These are phyloP conservation scores for Trichoderma gracile DNA, from an alignment of 2,329 filamentous ascomycete species.

Conservation along the genomic window DNA sequence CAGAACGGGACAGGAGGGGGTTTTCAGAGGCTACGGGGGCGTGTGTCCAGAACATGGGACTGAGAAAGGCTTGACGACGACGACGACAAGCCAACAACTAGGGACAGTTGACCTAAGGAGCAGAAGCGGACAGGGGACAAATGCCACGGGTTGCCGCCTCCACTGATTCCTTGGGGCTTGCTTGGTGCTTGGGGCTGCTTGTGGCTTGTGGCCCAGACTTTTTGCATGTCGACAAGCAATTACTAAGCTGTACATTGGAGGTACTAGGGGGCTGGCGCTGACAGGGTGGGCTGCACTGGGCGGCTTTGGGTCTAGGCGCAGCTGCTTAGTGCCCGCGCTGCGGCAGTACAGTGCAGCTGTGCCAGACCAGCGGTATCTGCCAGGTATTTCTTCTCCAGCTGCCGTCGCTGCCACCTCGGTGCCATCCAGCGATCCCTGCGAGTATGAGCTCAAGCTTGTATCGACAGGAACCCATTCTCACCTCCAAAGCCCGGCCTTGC, in stretches of 20 bases:
- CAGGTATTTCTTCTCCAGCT: neutral
- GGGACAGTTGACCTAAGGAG: too few relatives aligned
- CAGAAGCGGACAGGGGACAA: too few relatives aligned
- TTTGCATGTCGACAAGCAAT: neutral
- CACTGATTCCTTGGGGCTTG: too few relatives aligned
- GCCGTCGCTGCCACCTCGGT: too few relatives aligned
- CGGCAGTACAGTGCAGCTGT: conserved; percentile 18
- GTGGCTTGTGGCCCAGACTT: conserved; percentile 16
- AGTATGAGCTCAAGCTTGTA: neutral
- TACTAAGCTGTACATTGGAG: neutral
- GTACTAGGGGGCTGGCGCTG: conserved; percentile 17
- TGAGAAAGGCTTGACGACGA: neutral
- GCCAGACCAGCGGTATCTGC: conserved; percentile 19
- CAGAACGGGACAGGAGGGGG: neutral
- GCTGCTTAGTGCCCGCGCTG: conserved; percentile 16
- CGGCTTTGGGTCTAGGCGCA: conserved; percentile 14
- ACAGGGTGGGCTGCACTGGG: conserved; percentile 17
- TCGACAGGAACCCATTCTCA: too few relatives aligned
- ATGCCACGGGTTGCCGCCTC: too few relatives aligned
- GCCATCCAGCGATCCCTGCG: neutral
- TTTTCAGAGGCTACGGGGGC: neutral
- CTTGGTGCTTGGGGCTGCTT: neutral
- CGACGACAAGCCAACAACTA: neutral
- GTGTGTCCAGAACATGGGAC: neutral
- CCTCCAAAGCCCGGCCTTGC: too few relatives aligned